Evolutionary conservation across 768 basidiomycete genomes (phyloP).

Genomic region (Lentinus brumalis): DNA sequence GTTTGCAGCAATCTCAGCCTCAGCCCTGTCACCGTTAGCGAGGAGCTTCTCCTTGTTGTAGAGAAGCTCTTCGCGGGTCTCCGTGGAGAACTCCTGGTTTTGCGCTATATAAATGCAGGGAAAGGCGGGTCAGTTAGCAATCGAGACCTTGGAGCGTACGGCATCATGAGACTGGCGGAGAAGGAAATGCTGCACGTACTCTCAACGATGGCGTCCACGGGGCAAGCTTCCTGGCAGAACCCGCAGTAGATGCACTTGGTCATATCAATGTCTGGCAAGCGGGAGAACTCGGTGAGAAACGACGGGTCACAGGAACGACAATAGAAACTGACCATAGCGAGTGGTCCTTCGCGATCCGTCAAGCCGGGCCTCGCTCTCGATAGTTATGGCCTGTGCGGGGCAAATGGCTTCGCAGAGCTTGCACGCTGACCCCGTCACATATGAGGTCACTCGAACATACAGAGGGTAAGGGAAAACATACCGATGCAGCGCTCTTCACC

Average conservation of each 20-base stretch:
- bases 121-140: background rate
- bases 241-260: conserved; percentile 99
- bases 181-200: conserved; percentile 52
- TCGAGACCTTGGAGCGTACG: background rate
- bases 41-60: conserved; percentile 99
- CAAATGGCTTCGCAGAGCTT: conserved; percentile 99
- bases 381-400: conserved; percentile 98
- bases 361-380: conserved; percentile 94
- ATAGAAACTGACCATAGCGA: conserved; percentile 72
- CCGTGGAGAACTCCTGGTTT: conserved; percentile 97
- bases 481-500: conserved; percentile 99
- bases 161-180: conserved; percentile 6
- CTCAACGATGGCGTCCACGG: conserved; percentile 99
- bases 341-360: conserved; percentile 97
- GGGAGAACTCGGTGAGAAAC: conserved; percentile 5
- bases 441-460: conserved; percentile 1
- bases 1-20: conserved; percentile 98
- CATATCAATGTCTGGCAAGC: conserved; percentile 89
- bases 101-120: conserved; percentile 57
- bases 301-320: conserved; percentile 13
- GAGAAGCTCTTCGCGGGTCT: conserved; percentile 95
- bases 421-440: conserved; percentile 64
- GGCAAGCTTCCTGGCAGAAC: conserved; percentile 99
- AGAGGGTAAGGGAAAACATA: conserved; percentile 40
- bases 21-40: conserved; percentile 93